These are phyloP conservation scores for Mimosa pudica DNA, from an alignment of 306 rosid species.

Conservation along the genomic window DNA sequence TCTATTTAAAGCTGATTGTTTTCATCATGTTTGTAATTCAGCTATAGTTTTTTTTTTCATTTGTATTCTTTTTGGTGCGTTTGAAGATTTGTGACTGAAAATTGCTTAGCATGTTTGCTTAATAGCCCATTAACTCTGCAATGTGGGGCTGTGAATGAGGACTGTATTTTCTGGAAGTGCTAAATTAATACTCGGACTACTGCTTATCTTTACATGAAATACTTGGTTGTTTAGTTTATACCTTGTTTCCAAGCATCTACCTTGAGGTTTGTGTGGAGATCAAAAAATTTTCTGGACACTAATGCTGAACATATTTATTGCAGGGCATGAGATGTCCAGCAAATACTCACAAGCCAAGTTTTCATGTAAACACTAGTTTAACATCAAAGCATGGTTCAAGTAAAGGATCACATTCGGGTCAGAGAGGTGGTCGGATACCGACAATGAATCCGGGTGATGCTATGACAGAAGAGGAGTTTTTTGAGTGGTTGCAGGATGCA, in stretches of 20 bases:
- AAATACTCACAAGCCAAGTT: constrained; percentile 94
- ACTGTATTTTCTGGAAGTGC: not conserved
- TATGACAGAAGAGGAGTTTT: constrained; percentile 91
- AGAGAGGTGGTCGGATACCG: constrained; percentile 69
- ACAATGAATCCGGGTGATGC: constrained; percentile 66
- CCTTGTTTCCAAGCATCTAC: too few relatives aligned
- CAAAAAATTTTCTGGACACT: constrained; percentile 20
- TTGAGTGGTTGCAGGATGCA: constrained; percentile 91
- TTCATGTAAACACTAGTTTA: constrained; percentile 88
- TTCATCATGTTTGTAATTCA: too few relatives aligned
- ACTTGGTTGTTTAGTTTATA: too few relatives aligned
- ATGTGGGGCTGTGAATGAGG: not conserved
- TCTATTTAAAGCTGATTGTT: too few relatives aligned
- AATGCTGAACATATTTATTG: constrained; percentile 35
- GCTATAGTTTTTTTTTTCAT: too few relatives aligned
- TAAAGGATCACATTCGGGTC: constrained; percentile 80
- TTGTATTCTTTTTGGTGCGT: too few relatives aligned
- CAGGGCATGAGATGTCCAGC: constrained; percentile 98
- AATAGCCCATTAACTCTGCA: too few relatives aligned
- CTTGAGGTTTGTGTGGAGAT: constrained; percentile 22
- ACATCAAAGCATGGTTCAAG: constrained; percentile 65
- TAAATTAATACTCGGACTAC: constrained; percentile 13
- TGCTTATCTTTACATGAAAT: constrained; percentile 2
- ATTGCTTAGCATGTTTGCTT: too few relatives aligned
- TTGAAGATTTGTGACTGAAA: too few relatives aligned